phyloP scores from a whole-genome alignment of 1,284 basidiomycete species.

The Puccinia novopanici region DNA sequence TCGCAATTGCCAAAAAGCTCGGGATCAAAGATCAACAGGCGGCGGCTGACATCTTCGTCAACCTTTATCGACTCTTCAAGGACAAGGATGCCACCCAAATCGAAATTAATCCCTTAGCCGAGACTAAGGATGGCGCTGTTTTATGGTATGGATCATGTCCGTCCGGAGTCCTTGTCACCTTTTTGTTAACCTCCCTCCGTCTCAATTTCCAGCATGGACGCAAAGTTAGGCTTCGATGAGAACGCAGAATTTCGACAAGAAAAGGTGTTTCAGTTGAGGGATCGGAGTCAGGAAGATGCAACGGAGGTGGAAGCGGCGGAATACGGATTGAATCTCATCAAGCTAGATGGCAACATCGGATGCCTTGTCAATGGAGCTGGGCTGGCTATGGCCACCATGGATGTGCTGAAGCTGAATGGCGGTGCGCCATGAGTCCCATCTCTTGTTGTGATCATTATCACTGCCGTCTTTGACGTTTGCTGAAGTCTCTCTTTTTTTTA shows the following conservation, averaged over 20 bases:
- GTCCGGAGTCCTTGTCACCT: conserved; percentile 46
- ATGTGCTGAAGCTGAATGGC: conserved; percentile 90
- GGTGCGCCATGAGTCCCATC: too few species aligned
- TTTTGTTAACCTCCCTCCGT: conserved; percentile 17
- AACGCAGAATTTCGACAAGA: conserved; percentile 97
- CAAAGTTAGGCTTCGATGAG: conserved; percentile 99
- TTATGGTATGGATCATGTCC: conserved; percentile 70
- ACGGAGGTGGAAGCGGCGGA: conserved; percentile 79
- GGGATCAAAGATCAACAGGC: too few species aligned
- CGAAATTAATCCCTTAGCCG: conserved; percentile 99
- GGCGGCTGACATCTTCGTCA: too few species aligned
- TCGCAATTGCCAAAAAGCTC: too few species aligned
- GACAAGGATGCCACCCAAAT: conserved; percentile 99
- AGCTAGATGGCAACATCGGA: conserved; percentile 95
- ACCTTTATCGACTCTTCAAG: too few species aligned
- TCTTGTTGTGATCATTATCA: too few species aligned
- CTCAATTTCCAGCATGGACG: conserved; percentile 79
- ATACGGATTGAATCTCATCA: too few species aligned
- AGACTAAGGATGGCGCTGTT: conserved; percentile 87
- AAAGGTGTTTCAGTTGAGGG: conserved; percentile 85
- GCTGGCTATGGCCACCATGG: conserved; percentile 99
- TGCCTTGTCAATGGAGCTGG: conserved; percentile 99
- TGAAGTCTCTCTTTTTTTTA: not conserved
- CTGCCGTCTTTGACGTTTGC: not conserved
- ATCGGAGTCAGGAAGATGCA: conserved; percentile 91